phyloP scores from a whole-genome alignment of 176 grass and related monocot species.

The Oryza glumipatula region DNA sequence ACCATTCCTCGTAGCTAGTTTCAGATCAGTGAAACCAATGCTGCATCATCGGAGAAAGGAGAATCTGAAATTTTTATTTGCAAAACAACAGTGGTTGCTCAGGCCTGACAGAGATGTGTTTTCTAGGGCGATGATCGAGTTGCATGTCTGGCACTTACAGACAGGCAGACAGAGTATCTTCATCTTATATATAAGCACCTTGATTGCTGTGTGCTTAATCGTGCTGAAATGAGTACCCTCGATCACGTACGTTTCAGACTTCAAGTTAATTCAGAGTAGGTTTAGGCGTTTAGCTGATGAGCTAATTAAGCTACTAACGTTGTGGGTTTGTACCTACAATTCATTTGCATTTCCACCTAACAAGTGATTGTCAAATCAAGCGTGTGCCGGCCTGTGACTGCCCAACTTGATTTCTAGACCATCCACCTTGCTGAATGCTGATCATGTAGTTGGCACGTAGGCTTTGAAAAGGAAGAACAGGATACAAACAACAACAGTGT shows the following conservation, averaged over 20 bases:
- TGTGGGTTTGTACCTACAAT: neutral
- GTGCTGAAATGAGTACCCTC: neutral
- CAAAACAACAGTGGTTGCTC: neutral
- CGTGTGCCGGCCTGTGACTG: neutral
- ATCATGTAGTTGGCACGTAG: neutral
- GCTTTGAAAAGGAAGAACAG: neutral
- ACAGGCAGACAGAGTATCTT: neutral
- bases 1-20: no score
- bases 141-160: neutral
- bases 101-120: neutral
- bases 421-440: neutral
- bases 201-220: neutral
- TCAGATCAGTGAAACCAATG: neutral
- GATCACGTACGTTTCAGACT: neutral
- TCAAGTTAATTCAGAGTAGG: neutral
- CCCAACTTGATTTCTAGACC: neutral
- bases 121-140: neutral
- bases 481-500: neutral
- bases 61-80: neutral
- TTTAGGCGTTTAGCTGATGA: neutral
- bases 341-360: neutral
- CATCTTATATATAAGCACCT: neutral
- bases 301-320: neutral
- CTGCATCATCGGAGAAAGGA: neutral
- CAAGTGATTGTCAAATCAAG: neutral